Conservation (phyloP, 2,329 filamentous ascomycete genomes). For the Fusarium avenaceum region DNA sequence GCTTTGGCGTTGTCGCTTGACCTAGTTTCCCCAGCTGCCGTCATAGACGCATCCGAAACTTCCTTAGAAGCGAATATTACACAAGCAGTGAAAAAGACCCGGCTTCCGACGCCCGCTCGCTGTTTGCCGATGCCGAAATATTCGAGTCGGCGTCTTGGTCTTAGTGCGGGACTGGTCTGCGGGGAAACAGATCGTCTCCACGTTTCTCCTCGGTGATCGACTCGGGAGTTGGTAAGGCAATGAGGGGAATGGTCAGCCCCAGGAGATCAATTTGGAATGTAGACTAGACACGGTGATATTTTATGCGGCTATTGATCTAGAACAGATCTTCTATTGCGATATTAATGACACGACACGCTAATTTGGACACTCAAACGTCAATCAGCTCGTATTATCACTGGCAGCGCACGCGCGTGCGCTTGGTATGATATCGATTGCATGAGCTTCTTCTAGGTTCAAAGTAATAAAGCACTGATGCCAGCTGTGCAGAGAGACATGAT, state of each 20-base stretch:
- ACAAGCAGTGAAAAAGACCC: neutral
- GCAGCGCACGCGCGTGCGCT: no score
- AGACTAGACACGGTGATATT: neutral
- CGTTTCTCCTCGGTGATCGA: constrained; percentile 8
- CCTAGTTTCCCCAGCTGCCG: neutral
- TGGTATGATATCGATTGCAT: no score
- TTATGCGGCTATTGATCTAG: no score
- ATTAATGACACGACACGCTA: no score
- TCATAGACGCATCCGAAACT: constrained; percentile 21
- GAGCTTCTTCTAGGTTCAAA: no score
- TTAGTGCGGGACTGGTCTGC: constrained; percentile 8
- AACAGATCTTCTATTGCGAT: no score
- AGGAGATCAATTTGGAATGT: neutral
- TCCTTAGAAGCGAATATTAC: neutral
- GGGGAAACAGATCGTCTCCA: constrained; percentile 19
- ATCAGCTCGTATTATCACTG: no score
- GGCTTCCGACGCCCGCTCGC: constrained; percentile 22
- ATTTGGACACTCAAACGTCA: no score
- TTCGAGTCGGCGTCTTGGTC: neutral
- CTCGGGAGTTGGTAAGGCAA: constrained; percentile 9
- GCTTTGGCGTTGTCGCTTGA: neutral
- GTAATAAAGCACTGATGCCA: constrained; percentile 32
- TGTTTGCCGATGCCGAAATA: constrained; percentile 6
- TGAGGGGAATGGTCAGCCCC: neutral
- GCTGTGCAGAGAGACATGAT: no score